Percentiles rank a stretch among this genome's conserved stretches.
phyloP scores from a whole-genome alignment of 805 yeast species.

The Wickerhamomyces kurtzmanii region DNA sequence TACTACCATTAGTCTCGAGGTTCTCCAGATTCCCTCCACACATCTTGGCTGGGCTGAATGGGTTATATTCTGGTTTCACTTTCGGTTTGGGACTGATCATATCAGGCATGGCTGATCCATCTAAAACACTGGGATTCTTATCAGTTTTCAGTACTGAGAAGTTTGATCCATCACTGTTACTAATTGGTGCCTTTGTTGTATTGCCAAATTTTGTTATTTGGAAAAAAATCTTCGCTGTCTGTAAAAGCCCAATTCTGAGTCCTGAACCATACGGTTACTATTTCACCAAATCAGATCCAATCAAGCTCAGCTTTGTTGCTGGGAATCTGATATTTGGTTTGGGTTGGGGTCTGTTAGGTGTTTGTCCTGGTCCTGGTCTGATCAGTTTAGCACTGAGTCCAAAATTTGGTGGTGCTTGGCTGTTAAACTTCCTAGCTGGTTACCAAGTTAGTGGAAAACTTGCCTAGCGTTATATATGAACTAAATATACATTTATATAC shows the following conservation, averaged over 20 bases:
- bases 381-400: no score
- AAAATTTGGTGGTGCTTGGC: no score
- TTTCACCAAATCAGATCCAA: constrained; percentile 15
- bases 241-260: constrained; percentile 12
- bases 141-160: constrained; percentile 22
- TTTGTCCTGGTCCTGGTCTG: constrained; percentile 46
- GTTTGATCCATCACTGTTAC: constrained; percentile 36
- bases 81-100: constrained; percentile 38
- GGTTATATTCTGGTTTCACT: constrained; percentile 19
- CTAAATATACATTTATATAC: no score
- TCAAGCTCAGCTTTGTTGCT: constrained; percentile 21
- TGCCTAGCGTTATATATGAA: no score
- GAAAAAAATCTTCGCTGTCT: constrained; percentile 8
- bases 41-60: no score
- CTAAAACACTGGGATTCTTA: constrained; percentile 36
- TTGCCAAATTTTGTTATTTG: constrained; percentile 33
- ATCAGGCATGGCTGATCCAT: constrained; percentile 35
- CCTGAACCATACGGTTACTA: constrained; percentile 14
- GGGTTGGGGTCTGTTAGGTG: constrained; percentile 44
- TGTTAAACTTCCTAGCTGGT: no score
- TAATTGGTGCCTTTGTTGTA: constrained; percentile 33
- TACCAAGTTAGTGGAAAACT: no score
- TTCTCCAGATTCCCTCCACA: no score
- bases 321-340: constrained; percentile 38
- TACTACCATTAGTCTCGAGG: no score